Evolutionary conservation across 2,329 filamentous ascomycete species (phyloP), one percentile per base, ranked within the genome.

Genomic region (Pseudocercospora vitis): DNA sequence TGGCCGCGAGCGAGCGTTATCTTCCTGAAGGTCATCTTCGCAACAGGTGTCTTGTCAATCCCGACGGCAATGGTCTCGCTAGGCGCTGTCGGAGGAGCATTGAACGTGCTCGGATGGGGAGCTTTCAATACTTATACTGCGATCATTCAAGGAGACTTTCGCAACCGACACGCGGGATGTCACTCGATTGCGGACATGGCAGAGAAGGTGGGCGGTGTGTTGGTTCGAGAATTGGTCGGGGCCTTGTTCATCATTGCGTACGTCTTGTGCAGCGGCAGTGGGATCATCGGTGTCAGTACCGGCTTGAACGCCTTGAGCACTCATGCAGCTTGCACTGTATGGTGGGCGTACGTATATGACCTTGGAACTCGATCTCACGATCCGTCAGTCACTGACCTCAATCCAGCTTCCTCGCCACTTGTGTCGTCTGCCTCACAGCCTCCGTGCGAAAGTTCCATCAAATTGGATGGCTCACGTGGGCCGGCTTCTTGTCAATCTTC

Each of bases 381-480:
- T n/a, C n/a, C n/a, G n/a, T n/a, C n/a, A n/a, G n/a, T n/a, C 7
- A 19, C 35, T 40, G 18, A 40, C 7, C 16, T 16, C 4, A 8
- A 7, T 40, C 8, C 3, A 53, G 55, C 19, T 73, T 83, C 21
- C 66, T 85, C 3, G 78, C 79, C 0, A 78, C 80, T 0, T 62
- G 77, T 1, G 68, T 78, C 6, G 74, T 82, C 7, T 77, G 78
- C 21, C 57, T 73, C 0, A 72, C 76, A 4, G 80, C 81, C 1
- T 78, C 75, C 21, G 74, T 83, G 4, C 77, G 81, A 56, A 85
- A 60, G 52, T 80, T 84, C 60, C 75, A 81, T 48, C 79, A 83
- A 60, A 79, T 86, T 53, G 80, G 78, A 2, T 85, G 81, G 80
- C 69, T 85, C 37, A 83, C 81, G 0, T 86, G 80, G 78, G 76